Conservation (phyloP, 78 protist species). For the Polysphondylium violaceum region DNA sequence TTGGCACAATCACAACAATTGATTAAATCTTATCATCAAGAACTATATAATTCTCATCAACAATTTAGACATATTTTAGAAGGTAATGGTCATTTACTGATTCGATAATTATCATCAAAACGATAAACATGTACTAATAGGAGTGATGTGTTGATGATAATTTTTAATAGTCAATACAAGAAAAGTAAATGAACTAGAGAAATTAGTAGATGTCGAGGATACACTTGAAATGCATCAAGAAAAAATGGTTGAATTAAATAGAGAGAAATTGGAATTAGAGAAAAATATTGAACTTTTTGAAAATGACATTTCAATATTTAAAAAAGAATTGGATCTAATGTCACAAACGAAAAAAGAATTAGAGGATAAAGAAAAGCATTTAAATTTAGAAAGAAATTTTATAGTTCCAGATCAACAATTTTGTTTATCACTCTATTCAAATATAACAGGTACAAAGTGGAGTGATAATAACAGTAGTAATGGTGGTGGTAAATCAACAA, state of each 20-base stretch:
- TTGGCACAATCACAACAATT: no score
- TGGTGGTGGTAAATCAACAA: constrained; percentile 6
- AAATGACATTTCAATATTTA: neutral
- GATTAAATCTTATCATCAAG: no score
- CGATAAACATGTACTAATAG: no score
- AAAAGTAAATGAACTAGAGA: neutral
- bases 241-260: no score
- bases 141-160: no score
- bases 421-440: constrained; percentile 20
- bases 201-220: no score
- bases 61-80: no score
- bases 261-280: neutral
- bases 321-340: neutral
- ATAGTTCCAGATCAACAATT: constrained; percentile 37
- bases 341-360: neutral
- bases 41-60: no score
- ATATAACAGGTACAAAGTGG: constrained; percentile 44
- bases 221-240: no score
- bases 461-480: constrained; percentile 8
- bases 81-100: no score
- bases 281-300: neutral
- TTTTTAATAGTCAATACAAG: no score
- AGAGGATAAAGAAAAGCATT: constrained; percentile 15
- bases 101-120: no score
- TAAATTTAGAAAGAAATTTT: neutral